Evolutionary conservation across 139 green algal genomes (phyloP).

Genomic region (Chlamydomonas sp.): DNA sequence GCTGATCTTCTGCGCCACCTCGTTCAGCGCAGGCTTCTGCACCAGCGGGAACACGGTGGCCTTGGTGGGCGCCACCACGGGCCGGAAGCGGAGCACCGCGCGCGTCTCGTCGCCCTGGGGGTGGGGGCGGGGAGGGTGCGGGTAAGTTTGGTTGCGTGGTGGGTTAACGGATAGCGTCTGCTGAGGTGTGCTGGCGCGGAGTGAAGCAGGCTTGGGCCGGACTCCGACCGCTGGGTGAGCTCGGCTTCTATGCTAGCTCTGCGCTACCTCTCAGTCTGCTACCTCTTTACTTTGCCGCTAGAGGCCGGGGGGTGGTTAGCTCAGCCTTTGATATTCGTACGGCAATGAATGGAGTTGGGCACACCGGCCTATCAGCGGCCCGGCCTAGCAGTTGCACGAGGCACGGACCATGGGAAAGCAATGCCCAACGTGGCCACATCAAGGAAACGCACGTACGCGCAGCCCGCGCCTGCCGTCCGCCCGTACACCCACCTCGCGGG

Average conservation of each 20-base stretch:
- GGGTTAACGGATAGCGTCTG: neutral
- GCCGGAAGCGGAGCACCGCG: slow-evolving; percentile 79
- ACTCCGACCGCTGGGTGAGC: too few relatives aligned
- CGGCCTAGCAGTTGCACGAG: too few relatives aligned
- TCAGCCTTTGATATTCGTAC: too few relatives aligned
- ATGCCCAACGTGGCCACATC: too few relatives aligned
- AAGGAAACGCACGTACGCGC: neutral
- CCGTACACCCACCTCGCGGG: slow-evolving; percentile 60
- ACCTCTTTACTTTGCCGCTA: too few relatives aligned
- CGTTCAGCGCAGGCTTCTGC: slow-evolving; percentile 76
- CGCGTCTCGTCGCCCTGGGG: slow-evolving; percentile 49
- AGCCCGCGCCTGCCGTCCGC: neutral
- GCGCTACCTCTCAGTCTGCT: too few relatives aligned
- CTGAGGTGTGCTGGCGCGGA: neutral
- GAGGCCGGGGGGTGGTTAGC: too few relatives aligned
- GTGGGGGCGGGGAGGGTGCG: neutral
- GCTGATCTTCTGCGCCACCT: slow-evolving; percentile 63
- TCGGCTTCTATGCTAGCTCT: too few relatives aligned
- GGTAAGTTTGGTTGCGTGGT: neutral
- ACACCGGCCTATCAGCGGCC: too few relatives aligned
- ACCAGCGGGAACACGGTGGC: slow-evolving; percentile 91
- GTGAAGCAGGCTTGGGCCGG: too few relatives aligned
- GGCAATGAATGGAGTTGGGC: too few relatives aligned
- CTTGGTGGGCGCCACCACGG: slow-evolving; percentile 96
- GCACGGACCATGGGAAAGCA: too few relatives aligned